Evolutionary conservation across 257 asterid species (phyloP).

Genomic region (Solanum paucissectum): DNA sequence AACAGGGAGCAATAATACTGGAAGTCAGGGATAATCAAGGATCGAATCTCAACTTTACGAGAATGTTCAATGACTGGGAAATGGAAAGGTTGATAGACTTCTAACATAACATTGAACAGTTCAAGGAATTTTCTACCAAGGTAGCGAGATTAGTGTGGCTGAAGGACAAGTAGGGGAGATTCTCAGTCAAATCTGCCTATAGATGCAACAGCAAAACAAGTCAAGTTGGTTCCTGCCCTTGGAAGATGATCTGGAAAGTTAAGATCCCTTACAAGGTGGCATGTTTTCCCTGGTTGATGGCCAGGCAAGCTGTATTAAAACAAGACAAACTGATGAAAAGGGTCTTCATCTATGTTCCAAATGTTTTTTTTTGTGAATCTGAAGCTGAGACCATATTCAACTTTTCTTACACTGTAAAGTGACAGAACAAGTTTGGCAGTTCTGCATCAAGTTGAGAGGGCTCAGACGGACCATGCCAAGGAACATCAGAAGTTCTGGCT

Average conservation of each 20-base stretch:
- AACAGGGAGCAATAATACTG: background rate
- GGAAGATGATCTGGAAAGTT: background rate
- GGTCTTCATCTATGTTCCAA: background rate
- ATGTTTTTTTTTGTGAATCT: background rate
- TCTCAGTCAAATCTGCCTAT: background rate
- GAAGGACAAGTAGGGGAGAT: background rate
- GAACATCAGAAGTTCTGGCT: background rate
- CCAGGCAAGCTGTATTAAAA: background rate
- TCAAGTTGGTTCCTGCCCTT: background rate
- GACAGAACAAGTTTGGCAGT: background rate
- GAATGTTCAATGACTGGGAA: background rate
- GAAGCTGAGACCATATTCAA: background rate
- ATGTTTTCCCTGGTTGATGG: background rate
- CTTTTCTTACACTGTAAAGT: background rate
- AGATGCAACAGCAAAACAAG: background rate
- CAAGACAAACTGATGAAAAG: background rate
- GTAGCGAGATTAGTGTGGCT: background rate
- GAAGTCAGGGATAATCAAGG: background rate
- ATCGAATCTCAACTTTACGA: background rate
- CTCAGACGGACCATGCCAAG: background rate
- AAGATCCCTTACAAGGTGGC: background rate
- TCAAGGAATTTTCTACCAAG: background rate
- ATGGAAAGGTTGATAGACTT: background rate
- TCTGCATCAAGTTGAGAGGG: background rate
- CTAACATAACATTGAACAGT: background rate